Percentiles rank a stretch among this genome's conserved stretches.
phyloP scores from a whole-genome alignment of 352 stramenopile genomes.

The Phytophthora hibernalis region DNA sequence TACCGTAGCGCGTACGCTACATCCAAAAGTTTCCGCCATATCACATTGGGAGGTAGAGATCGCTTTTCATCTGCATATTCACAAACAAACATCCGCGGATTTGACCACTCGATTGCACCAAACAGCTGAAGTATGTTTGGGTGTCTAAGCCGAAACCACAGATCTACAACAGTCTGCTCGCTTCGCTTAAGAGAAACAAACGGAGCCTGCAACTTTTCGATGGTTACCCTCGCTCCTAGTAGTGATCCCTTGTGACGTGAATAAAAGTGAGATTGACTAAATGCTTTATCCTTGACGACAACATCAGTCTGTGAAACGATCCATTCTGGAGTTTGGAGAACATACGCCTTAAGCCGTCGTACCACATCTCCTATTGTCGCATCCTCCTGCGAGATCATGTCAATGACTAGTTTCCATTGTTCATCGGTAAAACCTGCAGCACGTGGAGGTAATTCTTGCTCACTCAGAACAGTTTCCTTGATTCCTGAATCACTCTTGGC shows the following conservation, averaged over 20 bases:
- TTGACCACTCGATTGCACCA: not conserved
- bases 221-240: not conserved
- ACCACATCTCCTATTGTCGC: not conserved
- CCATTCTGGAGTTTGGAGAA: not conserved
- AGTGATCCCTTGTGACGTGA: not conserved
- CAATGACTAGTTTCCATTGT: not conserved
- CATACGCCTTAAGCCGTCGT: not conserved
- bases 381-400: not conserved
- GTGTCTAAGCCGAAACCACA: not conserved
- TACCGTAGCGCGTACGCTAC: not conserved
- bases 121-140: constrained; percentile 1
- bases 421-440: not conserved
- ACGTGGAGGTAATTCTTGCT: not conserved
- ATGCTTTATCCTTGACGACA: not conserved
- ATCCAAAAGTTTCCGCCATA: not conserved
- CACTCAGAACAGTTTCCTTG: not conserved
- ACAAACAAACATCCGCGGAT: not conserved
- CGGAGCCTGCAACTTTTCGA: not conserved
- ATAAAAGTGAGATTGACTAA: not conserved
- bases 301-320: not conserved
- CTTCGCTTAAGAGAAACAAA: not conserved
- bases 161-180: not conserved
- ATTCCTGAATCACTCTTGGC: not conserved
- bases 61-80: not conserved
- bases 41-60: not conserved